Conservation (phyloP, 192 early-diverging fungal genomes). For the Mortierella alpina region DNA sequence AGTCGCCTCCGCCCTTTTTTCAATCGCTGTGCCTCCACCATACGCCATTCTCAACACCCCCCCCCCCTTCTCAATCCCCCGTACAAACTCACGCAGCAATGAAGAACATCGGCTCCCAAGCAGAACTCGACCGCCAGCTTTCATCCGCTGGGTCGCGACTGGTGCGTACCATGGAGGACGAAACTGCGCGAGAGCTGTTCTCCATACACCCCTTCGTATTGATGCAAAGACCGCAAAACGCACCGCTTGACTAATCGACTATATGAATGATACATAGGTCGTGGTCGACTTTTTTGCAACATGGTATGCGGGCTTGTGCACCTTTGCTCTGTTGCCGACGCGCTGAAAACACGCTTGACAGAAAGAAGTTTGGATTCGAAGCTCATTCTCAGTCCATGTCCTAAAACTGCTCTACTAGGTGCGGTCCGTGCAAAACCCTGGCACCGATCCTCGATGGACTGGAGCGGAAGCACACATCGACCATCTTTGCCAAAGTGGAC, state of each 20-base stretch:
- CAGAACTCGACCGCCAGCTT: slow-evolving; percentile 29
- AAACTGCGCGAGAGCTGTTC: neutral
- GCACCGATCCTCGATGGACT: slow-evolving; percentile 43
- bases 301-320: slow-evolving; percentile 11
- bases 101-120: slow-evolving; percentile 39
- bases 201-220: too few relatives aligned
- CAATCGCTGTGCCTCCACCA: neutral
- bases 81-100: neutral
- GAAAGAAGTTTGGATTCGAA: neutral
- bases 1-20: slow-evolving; percentile 1
- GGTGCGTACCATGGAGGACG: slow-evolving; percentile 1
- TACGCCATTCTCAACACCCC: neutral
- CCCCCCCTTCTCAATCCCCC: neutral
- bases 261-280: slow-evolving; percentile 15
- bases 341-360: neutral
- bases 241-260: neutral
- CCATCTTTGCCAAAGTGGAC: slow-evolving; percentile 45
- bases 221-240: too few relatives aligned
- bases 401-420: slow-evolving; percentile 10
- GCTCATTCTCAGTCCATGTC: neutral
- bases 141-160: slow-evolving; percentile 35
- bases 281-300: slow-evolving; percentile 50
- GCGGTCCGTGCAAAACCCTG: slow-evolving; percentile 49
- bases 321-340: neutral
- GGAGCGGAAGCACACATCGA: slow-evolving; percentile 42